Evolutionary conservation across 768 basidiomycete genomes (phyloP), one percentile per base, ranked within the genome.

Genomic region (Rhodotorula paludigena): DNA sequence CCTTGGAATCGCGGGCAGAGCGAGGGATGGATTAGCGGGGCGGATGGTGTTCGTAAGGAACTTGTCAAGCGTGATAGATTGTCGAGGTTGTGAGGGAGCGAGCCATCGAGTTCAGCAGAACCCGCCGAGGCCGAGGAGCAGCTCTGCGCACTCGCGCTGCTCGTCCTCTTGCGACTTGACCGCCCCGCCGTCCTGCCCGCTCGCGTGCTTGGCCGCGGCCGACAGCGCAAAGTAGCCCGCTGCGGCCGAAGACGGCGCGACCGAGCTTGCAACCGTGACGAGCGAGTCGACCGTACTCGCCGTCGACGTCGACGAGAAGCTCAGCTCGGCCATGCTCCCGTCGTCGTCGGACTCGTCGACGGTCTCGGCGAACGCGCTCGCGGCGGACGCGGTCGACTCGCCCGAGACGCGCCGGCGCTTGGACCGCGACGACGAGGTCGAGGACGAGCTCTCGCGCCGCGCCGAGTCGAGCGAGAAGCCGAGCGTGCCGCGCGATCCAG

Each of bases 61-160:
- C n/a, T n/a, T n/a, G 56, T 14, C 33, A 58, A 14, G 18, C 30
- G 28, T n/a, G n/a, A n/a, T n/a, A 58, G 41, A 41, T 41, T 41
- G 20, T 11, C 12, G 41, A 41, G 41, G 9, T 1, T 25, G 32
- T 25, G 10, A n/a, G n/a, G 33, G 30, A 18, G 38, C 16, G 60
- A 20, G 32, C 14, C 25, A 14, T 32, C 15, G 20, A 41, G 35
- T 25, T 65, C 60, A 71, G 54, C 35, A 63, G 39, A 62, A 58
- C n/a, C 69, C 65, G 33, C 71, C 71, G 33, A 72, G 56, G 2
- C 71, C 71, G 21, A 72, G 52, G 38, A 72, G 32, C 42, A 72
- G 35, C 41, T 65, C 66, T 0, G 71, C 71, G 48, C 71, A 72
- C 54, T 72, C 71, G 39, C 63, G 59, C 60, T 55, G 54, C 38